These are phyloP conservation scores for Lecanicillium sp. DNA, from an alignment of 2,329 filamentous ascomycete species.

Conservation along the genomic window DNA sequence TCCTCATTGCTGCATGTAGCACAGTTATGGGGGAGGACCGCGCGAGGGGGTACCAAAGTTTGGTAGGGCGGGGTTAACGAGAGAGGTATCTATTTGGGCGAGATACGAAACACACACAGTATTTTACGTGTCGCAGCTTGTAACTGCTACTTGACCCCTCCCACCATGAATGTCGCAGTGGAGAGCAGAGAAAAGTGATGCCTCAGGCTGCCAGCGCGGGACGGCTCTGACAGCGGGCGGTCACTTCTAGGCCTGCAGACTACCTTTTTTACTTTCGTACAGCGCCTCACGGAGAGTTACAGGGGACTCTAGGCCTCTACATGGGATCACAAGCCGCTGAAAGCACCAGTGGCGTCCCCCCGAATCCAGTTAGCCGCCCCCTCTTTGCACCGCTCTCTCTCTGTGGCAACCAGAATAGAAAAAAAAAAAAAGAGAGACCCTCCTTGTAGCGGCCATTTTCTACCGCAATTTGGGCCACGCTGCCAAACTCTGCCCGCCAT, in stretches of 20 bases:
- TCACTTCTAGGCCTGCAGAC: too few species aligned
- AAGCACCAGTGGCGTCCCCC: neutral
- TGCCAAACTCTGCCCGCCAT: constrained; percentile 12
- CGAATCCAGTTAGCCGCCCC: constrained; percentile 5
- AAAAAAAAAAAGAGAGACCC: constrained; percentile 11
- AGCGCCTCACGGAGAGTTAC: too few species aligned
- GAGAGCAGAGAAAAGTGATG: neutral
- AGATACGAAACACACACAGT: neutral
- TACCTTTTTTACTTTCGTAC: too few species aligned
- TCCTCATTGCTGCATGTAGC: too few species aligned
- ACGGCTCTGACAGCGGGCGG: neutral
- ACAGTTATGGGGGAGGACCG: too few species aligned
- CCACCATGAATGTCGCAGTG: too few species aligned
- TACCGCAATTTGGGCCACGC: constrained; percentile 10
- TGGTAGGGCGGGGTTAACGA: neutral
- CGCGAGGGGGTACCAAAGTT: neutral
- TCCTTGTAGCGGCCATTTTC: constrained; percentile 7
- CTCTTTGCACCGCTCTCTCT: constrained; percentile 9
- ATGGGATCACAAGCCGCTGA: neutral
- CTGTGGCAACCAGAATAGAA: constrained; percentile 14
- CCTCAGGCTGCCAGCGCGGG: constrained; percentile 5
- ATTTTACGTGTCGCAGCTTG: neutral
- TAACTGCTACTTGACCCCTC: neutral
- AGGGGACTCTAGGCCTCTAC: neutral
- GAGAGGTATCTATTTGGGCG: neutral